Evolutionary conservation across 179 eudicot genomes (phyloP), one percentile per base, ranked within the genome.

Genomic region (Patellifolia procumbens): DNA sequence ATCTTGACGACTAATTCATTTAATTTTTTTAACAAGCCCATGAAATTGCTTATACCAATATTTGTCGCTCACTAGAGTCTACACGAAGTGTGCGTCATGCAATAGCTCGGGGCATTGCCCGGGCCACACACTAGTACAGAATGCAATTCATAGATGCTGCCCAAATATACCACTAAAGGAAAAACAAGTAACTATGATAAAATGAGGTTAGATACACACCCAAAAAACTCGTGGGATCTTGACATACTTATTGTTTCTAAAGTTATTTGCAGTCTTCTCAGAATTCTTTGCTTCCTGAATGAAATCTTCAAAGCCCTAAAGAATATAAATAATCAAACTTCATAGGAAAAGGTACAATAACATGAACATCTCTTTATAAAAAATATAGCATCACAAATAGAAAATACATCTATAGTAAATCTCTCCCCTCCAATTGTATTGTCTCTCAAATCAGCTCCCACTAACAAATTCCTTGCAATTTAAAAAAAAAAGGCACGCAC

Each of bases 221-320:
- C 97, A 90, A 68, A 81, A 87, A 68, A 94, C 78, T 74, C n/a
- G 80, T 81, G 98, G 98, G 80, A 92, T 81, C 85, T 78, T 87
- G 83, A 94, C 86, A 58, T 43, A 76, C 58, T 78, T 81, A 72
- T 83, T 87, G 82, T 81, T 67, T 76, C 74, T 75, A 64, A 94
- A 90, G 83, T 91, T 89, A 64, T 75, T 76, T 63, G 95, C 97
- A n/a, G 94, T 85, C 85, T 88, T 89, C 83, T 92, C 93, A 51
- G 95, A 85, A 85, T 92, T 93, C 83, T 76, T 91, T 77, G 94
- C 98, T 85, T 94, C 98, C 76, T 80, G 87, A 70, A 87, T 78
- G 70, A 94, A 94, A 86, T 94, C 97, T 92, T 82, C 61, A 76
- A 77, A 55, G 28, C 37, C 73, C 76, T 66, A 79, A 75, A 69